Percentiles rank a stretch among this genome's conserved stretches.
Evolutionary conservation across 768 basidiomycete species (phyloP).

Genomic region (Mycena vitilis): DNA sequence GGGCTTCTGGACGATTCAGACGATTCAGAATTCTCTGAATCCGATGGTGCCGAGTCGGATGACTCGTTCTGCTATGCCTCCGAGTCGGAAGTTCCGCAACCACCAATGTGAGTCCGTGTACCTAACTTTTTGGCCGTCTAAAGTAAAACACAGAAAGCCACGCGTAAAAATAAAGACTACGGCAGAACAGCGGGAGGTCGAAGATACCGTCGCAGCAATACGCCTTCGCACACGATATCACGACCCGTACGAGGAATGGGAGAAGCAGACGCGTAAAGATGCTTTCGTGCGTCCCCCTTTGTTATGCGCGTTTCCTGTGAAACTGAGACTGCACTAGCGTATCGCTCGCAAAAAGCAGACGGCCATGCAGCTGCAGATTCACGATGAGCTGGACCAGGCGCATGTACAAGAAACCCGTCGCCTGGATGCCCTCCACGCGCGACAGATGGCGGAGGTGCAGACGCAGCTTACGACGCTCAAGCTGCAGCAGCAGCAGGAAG

Average conservation of each 20-base stretch:
- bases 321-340: slow-evolving; percentile 45
- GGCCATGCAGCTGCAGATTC: slow-evolving; percentile 46
- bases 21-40: slow-evolving; percentile 23
- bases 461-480: slow-evolving; percentile 55
- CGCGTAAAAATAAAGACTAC: slow-evolving; percentile 46
- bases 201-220: slow-evolving; percentile 64
- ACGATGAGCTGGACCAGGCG: slow-evolving; percentile 60
- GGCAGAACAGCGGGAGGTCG: slow-evolving; percentile 55
- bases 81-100: slow-evolving; percentile 52
- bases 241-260: slow-evolving; percentile 71
- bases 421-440: slow-evolving; percentile 55
- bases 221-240: slow-evolving; percentile 62
- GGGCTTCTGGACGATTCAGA: slow-evolving; percentile 25
- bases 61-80: slow-evolving; percentile 57
- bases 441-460: slow-evolving; percentile 66
- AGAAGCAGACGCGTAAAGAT: slow-evolving; percentile 61
- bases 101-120: slow-evolving; percentile 50
- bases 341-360: slow-evolving; percentile 58
- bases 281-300: slow-evolving; percentile 55
- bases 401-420: slow-evolving; percentile 47
- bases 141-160: slow-evolving; percentile 34
- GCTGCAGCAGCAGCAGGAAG: slow-evolving; percentile 57
- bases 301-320: background rate
- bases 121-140: slow-evolving; percentile 4
- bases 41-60: slow-evolving; percentile 27